A percentile compares a stretch with the other conserved stretches of the same genome.
phyloP scores from a whole-genome alignment of 2,329 filamentous ascomycete species.

The Fusarium annulatum region DNA sequence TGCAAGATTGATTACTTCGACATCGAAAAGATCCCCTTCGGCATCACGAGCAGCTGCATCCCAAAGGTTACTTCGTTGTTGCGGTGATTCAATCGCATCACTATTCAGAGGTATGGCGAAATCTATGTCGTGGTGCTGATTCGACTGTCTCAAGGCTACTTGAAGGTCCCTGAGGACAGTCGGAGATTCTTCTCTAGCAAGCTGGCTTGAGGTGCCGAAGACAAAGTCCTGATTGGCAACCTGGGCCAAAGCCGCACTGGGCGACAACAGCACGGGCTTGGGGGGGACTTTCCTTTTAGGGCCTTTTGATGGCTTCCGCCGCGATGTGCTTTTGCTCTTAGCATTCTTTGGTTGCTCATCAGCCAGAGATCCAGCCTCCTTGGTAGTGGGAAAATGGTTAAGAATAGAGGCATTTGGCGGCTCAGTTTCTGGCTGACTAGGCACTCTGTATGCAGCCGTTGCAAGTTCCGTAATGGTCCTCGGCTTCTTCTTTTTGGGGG shows the following conservation, averaged over 20 bases:
- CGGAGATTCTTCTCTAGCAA: constrained; percentile 78
- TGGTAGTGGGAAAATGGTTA: constrained; percentile 52
- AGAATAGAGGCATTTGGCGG: constrained; percentile 54
- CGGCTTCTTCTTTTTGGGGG: constrained; percentile 76
- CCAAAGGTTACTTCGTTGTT: constrained; percentile 68
- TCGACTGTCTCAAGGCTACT: constrained; percentile 69
- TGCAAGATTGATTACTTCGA: constrained; percentile 70
- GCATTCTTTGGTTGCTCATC: constrained; percentile 37
- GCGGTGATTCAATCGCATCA: constrained; percentile 50
- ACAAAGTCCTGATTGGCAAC: constrained; percentile 79
- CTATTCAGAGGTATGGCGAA: constrained; percentile 55
- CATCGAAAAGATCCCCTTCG: constrained; percentile 71
- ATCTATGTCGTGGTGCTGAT: constrained; percentile 54
- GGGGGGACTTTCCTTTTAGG: constrained; percentile 56
- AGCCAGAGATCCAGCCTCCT: neutral
- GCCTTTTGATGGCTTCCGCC: constrained; percentile 46
- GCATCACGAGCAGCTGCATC: constrained; percentile 73
- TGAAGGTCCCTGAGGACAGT: constrained; percentile 72
- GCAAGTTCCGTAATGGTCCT: constrained; percentile 83
- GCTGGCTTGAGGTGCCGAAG: constrained; percentile 88
- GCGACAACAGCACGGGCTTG: constrained; percentile 72
- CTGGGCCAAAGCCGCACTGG: constrained; percentile 72
- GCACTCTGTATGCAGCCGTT: constrained; percentile 71
- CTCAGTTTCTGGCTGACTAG: constrained; percentile 48
- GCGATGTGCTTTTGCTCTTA: constrained; percentile 49